Evolutionary conservation across 371 early-diverging fungal species (phyloP).

Genomic region (Ordospora pajunii): DNA sequence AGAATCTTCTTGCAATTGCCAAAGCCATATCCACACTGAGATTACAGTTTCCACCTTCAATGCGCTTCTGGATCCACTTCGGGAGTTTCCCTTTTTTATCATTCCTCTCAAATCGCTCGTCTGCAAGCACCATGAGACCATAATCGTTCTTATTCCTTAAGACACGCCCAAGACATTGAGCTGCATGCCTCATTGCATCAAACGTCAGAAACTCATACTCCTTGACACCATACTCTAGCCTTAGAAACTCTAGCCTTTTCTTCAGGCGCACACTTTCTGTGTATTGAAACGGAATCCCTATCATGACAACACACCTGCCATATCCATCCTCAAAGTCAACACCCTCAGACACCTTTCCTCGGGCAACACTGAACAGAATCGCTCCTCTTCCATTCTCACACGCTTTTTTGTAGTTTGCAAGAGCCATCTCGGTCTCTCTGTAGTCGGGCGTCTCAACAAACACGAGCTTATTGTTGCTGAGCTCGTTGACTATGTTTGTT

Average conservation of each 20-base stretch:
- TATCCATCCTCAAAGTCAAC: constrained; percentile 98
- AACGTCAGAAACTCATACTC: constrained; percentile 97
- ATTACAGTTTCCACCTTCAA: constrained; percentile 78
- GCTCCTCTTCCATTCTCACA: constrained; percentile 97
- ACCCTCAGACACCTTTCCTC: constrained; percentile 97
- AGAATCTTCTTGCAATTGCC: constrained; percentile 79
- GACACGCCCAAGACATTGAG: constrained; percentile 91
- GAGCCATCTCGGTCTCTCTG: constrained; percentile 84
- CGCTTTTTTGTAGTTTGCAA: constrained; percentile 84
- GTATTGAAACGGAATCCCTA: constrained; percentile 91
- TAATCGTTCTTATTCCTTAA: constrained; percentile 94
- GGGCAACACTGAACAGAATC: constrained; percentile 89
- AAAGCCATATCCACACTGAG: constrained; percentile 93
- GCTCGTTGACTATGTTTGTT: constrained; percentile 66
- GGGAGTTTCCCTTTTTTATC: constrained; percentile 92
- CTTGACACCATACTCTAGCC: constrained; percentile 77
- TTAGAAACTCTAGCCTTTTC: constrained; percentile 84
- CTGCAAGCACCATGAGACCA: constrained; percentile 96
- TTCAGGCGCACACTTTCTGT: constrained; percentile 78
- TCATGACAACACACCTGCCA: constrained; percentile 81
- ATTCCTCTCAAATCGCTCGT: constrained; percentile 81
- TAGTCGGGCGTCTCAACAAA: constrained; percentile 98
- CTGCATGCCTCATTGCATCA: constrained; percentile 97
- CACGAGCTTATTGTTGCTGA: constrained; percentile 86
- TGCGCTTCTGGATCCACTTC: constrained; percentile 83